Evolutionary conservation across 2,329 filamentous ascomycete species (phyloP), one percentile per base, ranked within the genome.

Genomic region (Allantophomopsis lycopodina): DNA sequence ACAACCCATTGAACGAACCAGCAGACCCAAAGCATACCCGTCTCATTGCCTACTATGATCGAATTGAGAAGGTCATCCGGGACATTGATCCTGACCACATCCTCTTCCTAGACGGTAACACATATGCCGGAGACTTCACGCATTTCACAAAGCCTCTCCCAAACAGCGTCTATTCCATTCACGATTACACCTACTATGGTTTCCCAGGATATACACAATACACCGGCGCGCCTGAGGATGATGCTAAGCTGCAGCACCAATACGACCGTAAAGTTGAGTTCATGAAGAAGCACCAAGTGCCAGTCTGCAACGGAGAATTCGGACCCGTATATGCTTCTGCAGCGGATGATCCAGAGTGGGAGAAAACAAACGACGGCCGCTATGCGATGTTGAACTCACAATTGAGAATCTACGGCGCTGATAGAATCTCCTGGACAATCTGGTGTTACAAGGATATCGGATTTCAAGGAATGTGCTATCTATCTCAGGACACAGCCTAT

Each of bases 381-480:
- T 66, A 66, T 47, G 58, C 61, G 20, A 55, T 71, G 28, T 57
- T 70, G 4, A 60, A 61, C 11, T 60, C 62, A 13, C 66, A 70
- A 48, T 52, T 74, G 21, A 52, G 55, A 10, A 66, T 74, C 33
- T 75, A 75, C 50, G 63, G 66, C 39, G 63, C 66, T 51, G 54
- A 68, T 42, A 53, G 62, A 37, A 68, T 70, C 30, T 60, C 62
- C 39, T 79, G 73, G 75, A 68, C 59, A 12, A 79, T 79, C 48
- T 75, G 71, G 70, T 54, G 71, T 0, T 74, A 72, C 54, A 73
- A 73, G 49, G 68, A 75, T 42, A 65, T 74, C 32, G 68, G 70
- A 0, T 61, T 68, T 35, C 69, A 73, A 51, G 71, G 69, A 5
- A 72, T 75, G 69, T 57, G 70, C 0, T 65, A 69, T 43, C 57